These are phyloP conservation scores for Ascochyta clinopodiicola DNA, from an alignment of 2,329 filamentous ascomycete genomes.

Conservation along the genomic window DNA sequence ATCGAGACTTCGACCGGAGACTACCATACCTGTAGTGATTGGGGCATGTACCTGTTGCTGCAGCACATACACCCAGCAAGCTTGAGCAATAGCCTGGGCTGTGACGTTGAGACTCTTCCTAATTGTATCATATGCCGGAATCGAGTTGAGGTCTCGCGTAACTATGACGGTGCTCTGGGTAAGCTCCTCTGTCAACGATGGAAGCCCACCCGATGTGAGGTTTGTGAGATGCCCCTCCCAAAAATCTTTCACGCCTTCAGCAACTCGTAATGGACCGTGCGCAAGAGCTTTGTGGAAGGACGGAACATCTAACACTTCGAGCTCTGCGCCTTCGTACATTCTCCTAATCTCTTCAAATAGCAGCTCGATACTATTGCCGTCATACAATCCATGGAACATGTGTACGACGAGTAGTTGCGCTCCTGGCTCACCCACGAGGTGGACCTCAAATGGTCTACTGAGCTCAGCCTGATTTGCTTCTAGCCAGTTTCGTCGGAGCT, in stretches of 20 bases:
- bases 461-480: slow-evolving; percentile 53
- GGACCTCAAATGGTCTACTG: slow-evolving; percentile 60
- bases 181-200: slow-evolving; percentile 27
- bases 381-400: slow-evolving; percentile 87
- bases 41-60: slow-evolving; percentile 56
- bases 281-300: slow-evolving; percentile 71
- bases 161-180: slow-evolving; percentile 29
- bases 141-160: slow-evolving; percentile 44
- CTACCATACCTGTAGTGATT: slow-evolving; percentile 73
- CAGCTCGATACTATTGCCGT: slow-evolving; percentile 77
- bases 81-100: slow-evolving; percentile 79
- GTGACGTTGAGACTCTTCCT: slow-evolving; percentile 72
- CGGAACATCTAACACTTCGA: slow-evolving; percentile 49
- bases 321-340: slow-evolving; percentile 54
- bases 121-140: slow-evolving; percentile 57
- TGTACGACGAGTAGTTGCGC: slow-evolving; percentile 63
- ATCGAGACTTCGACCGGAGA: slow-evolving; percentile 78
- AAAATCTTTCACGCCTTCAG: slow-evolving; percentile 63
- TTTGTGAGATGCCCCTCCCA: slow-evolving; percentile 67
- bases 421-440: slow-evolving; percentile 48
- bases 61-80: slow-evolving; percentile 72
- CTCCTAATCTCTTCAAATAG: slow-evolving; percentile 66
- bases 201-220: slow-evolving; percentile 42
- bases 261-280: slow-evolving; percentile 68
- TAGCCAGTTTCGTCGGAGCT: slow-evolving; percentile 29